Evolutionary conservation across 371 early-diverging fungal genomes (phyloP).

Genomic region (Cokeromyces recurvatus): DNA sequence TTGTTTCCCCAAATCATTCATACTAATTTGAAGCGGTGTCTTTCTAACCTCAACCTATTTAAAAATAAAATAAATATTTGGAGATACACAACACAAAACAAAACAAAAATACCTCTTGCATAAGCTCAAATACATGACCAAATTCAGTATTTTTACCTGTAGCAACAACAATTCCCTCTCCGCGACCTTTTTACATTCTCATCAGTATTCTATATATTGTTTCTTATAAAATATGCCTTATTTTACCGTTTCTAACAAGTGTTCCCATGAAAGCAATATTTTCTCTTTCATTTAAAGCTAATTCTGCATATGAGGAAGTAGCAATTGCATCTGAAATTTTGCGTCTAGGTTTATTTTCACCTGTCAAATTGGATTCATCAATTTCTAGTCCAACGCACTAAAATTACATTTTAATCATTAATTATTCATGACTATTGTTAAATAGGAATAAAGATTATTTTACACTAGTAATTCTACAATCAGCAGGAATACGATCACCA

Average conservation of each 20-base stretch:
- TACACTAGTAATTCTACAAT: conserved; percentile 68
- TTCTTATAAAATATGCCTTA: not conserved
- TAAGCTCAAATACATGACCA: conserved; percentile 78
- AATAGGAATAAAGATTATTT: not conserved
- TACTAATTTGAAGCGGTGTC: conserved; percentile 83
- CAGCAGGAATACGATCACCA: conserved; percentile 91
- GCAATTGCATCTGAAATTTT: conserved; percentile 61
- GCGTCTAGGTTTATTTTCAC: conserved; percentile 78
- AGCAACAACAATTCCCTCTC: conserved; percentile 80
- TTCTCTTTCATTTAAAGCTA: conserved; percentile 69
- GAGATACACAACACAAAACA: not conserved
- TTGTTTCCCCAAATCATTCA: conserved; percentile 87
- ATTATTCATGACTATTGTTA: not conserved
- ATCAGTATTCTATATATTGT: not conserved
- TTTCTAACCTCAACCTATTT: conserved; percentile 67
- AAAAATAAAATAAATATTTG: no score
- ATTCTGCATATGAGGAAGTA: conserved; percentile 37
- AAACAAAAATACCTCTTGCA: conserved; percentile 62
- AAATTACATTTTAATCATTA: not conserved
- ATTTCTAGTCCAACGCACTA: conserved; percentile 74
- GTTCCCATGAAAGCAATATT: conserved; percentile 92
- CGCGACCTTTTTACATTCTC: conserved; percentile 49
- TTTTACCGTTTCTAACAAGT: conserved; percentile 65
- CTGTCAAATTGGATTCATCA: conserved; percentile 87
- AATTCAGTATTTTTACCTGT: conserved; percentile 85